These are phyloP conservation scores for Cylindrodendrum hubeiense DNA, from an alignment of 2,329 filamentous ascomycete genomes.

Conservation along the genomic window DNA sequence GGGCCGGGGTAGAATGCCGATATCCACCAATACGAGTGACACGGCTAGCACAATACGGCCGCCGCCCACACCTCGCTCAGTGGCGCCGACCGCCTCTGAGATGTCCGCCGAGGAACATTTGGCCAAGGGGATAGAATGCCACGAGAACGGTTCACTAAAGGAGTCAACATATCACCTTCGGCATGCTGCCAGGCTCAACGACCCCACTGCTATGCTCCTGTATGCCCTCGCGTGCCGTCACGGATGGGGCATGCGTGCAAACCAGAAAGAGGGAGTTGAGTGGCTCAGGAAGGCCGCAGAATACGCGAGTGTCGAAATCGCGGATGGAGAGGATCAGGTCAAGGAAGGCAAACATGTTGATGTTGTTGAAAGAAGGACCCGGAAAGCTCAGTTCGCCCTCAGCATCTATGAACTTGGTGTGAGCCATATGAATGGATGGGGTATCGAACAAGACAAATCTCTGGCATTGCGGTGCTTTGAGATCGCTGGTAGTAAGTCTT, in stretches of 20 bases:
- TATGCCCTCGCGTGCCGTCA: conserved; percentile 96
- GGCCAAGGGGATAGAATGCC: conserved; percentile 88
- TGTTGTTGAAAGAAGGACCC: conserved; percentile 79
- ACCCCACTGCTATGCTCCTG: conserved; percentile 94
- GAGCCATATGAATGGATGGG: conserved; percentile 98
- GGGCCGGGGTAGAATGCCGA: conserved; percentile 61
- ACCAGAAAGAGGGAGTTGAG: conserved; percentile 87
- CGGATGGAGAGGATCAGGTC: conserved; percentile 79
- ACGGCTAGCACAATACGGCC: conserved; percentile 65
- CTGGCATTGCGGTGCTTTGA: conserved; percentile 94
- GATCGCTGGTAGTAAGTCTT: conserved; percentile 82
- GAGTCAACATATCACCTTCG: conserved; percentile 97
- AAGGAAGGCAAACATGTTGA: conserved; percentile 75
- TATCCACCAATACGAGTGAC: conserved; percentile 65
- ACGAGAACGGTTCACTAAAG: conserved; percentile 87
- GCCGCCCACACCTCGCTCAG: conserved; percentile 55
- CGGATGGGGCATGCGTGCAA: conserved; percentile 97
- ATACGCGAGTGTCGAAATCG: conserved; percentile 83
- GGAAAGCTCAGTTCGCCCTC: conserved; percentile 92
- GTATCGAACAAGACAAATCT: conserved; percentile 90
- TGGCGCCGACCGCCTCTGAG: conserved; percentile 71
- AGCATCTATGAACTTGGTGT: conserved; percentile 97
- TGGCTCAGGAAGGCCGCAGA: conserved; percentile 96
- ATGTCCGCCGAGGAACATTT: conserved; percentile 90
- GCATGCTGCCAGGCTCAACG: conserved; percentile 85